Conservation (phyloP, 768 basidiomycete species). For the Tricholoma flavovirens region DNA sequence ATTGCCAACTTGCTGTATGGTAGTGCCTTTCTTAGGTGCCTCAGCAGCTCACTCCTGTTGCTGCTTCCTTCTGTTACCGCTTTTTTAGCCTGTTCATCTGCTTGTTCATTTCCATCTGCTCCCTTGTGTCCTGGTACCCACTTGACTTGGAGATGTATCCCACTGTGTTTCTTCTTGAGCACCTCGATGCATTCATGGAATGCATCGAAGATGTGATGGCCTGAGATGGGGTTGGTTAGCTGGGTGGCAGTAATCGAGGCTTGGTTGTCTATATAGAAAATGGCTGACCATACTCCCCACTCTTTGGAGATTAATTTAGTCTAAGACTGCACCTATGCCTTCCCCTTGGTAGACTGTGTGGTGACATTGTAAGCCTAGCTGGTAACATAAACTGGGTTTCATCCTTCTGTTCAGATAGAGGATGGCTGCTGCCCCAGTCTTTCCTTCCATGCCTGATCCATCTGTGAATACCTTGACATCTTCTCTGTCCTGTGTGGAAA, state of each 20-base stretch:
- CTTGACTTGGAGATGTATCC: neutral
- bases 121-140: conserved; percentile 12
- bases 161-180: neutral
- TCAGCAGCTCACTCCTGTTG: neutral
- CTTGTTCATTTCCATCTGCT: neutral
- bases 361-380: too few relatives aligned
- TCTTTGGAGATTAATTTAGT: conserved; percentile 3
- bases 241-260: conserved; percentile 7
- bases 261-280: conserved; percentile 10
- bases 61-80: conserved; percentile 2
- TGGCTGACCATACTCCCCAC: neutral
- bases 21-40: neutral
- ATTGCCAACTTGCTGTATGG: neutral
- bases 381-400: too few relatives aligned
- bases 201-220: conserved; percentile 4
- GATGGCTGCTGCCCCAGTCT: too few relatives aligned
- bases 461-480: too few relatives aligned
- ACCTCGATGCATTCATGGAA: neutral
- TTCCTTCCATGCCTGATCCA: too few relatives aligned
- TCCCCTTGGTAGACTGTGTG: too few relatives aligned
- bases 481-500: too few relatives aligned
- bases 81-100: too few relatives aligned
- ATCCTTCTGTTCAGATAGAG: too few relatives aligned
- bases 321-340: too few relatives aligned
- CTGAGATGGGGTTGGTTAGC: neutral